phyloP scores from a whole-genome alignment of 176 grass and related monocot species.

The Oryza punctata region DNA sequence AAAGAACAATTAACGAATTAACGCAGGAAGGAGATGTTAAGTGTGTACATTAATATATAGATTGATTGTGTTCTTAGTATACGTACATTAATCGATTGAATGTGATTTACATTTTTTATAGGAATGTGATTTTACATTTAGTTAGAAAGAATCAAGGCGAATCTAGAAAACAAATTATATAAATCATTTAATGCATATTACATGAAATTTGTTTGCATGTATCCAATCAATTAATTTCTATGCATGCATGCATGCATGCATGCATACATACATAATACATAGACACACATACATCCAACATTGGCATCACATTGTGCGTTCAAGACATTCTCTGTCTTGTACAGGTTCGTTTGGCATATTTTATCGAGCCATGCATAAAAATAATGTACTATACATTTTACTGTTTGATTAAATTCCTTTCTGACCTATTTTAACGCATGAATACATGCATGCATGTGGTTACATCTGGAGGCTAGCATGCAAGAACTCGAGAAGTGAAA shows the following conservation, averaged over 20 bases:
- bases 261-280: no score
- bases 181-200: neutral
- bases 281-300: neutral
- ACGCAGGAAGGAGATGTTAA: slow-evolving; percentile 38
- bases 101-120: no score
- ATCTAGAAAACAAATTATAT: neutral
- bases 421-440: neutral
- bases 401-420: neutral
- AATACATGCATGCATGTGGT: neutral
- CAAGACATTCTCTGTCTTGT: slow-evolving; percentile 19
- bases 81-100: no score
- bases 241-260: no score
- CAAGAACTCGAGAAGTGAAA: neutral
- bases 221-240: neutral
- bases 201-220: neutral
- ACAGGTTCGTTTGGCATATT: slow-evolving; percentile 5
- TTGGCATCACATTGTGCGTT: neutral
- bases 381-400: slow-evolving; percentile 2
- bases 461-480: neutral
- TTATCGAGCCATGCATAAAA: neutral
- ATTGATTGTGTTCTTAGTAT: no score
- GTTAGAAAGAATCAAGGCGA: neutral
- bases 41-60: no score
- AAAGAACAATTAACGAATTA: slow-evolving; percentile 46
- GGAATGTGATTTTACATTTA: no score